Evolutionary conservation across 1,284 basidiomycete genomes (phyloP), one percentile per base, ranked within the genome.

Genomic region (Polyporus tsugae): DNA sequence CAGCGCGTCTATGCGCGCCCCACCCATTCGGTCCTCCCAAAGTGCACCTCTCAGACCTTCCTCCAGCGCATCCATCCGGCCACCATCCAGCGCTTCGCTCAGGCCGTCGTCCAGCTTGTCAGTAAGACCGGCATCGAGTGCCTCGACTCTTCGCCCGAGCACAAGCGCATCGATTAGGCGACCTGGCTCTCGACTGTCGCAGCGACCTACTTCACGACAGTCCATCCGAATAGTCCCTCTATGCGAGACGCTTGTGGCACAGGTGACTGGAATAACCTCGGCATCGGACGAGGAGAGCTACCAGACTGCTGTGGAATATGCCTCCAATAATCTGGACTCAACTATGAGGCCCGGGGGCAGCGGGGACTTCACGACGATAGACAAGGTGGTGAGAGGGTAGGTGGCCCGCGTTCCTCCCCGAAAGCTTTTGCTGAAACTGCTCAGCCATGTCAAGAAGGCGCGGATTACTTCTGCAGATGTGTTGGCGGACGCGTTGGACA

Each of bases 361-460:
- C 68, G 79, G 84, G 6, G 90, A 91, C 75, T 84, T 92, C 81
- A 73, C 76, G 9, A 77, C 79, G 5, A 83, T 90, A 59, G 86
- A 90, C 69, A 83, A 81, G 59, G 86, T 86, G 63, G 82, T 94
- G 70, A 82, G 81, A 79, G 87, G 88, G 91, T 91, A 79, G 53
- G 71, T 39, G 57, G 2, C 2, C 52, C 57, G 58, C 15, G 64
- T 42, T 58, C 44, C 25, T 63, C 62, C 60, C 66, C 59, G 29
- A 60, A 62, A 0, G 29, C 52, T 70, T 63, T n/a, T 19, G 62
- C 49, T 66, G 60, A 65, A n/a, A 22, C 4, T 33, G 29, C 59
- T n/a, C n/a, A 75, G 72, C 15, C 86, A 84, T 76, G 79, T 84
- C 25, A 82, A 90, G 76, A 94, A 93, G 77, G 90, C 91, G n/a